phyloP scores from a whole-genome alignment of 2,329 filamentous ascomycete species.

The Trichophyton benhamiae region DNA sequence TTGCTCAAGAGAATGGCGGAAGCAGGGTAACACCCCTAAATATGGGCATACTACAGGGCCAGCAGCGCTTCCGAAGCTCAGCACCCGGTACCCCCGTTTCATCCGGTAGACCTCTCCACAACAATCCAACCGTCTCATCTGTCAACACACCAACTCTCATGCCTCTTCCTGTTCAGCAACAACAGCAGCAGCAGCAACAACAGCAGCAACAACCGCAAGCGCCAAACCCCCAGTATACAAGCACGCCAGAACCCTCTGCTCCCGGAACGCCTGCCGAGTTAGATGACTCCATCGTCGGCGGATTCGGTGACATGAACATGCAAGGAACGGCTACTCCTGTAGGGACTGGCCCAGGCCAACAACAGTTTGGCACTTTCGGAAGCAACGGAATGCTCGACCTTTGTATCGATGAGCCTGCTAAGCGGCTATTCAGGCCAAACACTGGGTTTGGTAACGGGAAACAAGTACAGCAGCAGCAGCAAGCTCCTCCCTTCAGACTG shows the following conservation, averaged over 20 bases:
- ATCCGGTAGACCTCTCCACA: constrained; percentile 56
- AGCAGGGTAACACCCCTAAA: constrained; percentile 57
- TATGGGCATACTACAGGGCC: constrained; percentile 61
- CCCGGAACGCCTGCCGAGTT: constrained; percentile 61
- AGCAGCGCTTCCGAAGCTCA: constrained; percentile 70
- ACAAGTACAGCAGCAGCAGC: constrained; percentile 53
- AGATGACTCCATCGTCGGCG: constrained; percentile 58
- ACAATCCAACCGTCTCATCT: constrained; percentile 92
- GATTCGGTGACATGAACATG: constrained; percentile 48
- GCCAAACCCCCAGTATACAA: constrained; percentile 40
- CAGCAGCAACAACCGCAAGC: constrained; percentile 29
- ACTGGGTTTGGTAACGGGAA: constrained; percentile 52
- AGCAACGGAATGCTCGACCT: constrained; percentile 44
- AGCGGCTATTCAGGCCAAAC: constrained; percentile 78
- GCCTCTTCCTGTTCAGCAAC: constrained; percentile 56
- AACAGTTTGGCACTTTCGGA: constrained; percentile 31
- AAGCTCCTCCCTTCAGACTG: constrained; percentile 61
- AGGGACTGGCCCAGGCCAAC: constrained; percentile 20
- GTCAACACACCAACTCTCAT: constrained; percentile 90
- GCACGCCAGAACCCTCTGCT: constrained; percentile 53
- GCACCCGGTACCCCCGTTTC: constrained; percentile 75
- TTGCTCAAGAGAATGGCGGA: constrained; percentile 42
- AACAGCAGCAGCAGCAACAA: constrained; percentile 22
- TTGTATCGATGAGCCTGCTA: constrained; percentile 84
- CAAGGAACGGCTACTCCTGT: constrained; percentile 34